phyloP scores from a whole-genome alignment of 768 basidiomycete genomes.

The Cyclocybe aegerita region DNA sequence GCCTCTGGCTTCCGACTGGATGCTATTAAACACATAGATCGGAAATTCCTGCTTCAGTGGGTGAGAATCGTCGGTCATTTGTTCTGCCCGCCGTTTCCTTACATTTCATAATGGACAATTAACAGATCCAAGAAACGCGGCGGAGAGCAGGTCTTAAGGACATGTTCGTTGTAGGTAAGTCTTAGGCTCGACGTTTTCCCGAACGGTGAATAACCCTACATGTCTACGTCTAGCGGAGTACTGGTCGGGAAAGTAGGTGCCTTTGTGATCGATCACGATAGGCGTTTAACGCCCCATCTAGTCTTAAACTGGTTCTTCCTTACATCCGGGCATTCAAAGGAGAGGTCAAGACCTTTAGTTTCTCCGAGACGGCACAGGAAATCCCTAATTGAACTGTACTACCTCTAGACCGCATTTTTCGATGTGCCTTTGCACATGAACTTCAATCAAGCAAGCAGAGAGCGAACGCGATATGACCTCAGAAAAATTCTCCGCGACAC shows the following conservation, averaged over 20 bases:
- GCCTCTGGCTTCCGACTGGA: conserved; percentile 82
- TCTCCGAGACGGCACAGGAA: conserved; percentile 2
- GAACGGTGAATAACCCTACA: background rate
- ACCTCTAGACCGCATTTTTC: conserved; percentile 76
- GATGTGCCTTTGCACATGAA: conserved; percentile 90
- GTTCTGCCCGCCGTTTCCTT: background rate
- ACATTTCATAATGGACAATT: background rate
- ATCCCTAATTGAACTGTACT: background rate
- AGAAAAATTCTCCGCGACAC: conserved; percentile 70
- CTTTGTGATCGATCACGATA: background rate
- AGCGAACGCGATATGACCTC: conserved; percentile 69
- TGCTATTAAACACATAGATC: conserved; percentile 89
- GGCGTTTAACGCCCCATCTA: conserved; percentile 19
- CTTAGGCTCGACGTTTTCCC: background rate
- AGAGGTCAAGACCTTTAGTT: conserved; percentile 42
- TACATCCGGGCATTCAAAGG: conserved; percentile 66
- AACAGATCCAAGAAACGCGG: conserved; percentile 55
- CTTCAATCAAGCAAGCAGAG: conserved; percentile 74
- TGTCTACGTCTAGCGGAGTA: conserved; percentile 62
- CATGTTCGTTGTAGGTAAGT: conserved; percentile 60
- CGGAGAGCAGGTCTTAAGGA: conserved; percentile 37
- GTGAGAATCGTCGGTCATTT: conserved; percentile 36
- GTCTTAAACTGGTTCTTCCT: conserved; percentile 49
- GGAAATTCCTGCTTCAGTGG: conserved; percentile 65
- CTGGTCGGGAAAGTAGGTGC: conserved; percentile 71